These are phyloP conservation scores for Trichoderma reesei DNA, from an alignment of 495 filamentous ascomycete species.

Conservation along the genomic window DNA sequence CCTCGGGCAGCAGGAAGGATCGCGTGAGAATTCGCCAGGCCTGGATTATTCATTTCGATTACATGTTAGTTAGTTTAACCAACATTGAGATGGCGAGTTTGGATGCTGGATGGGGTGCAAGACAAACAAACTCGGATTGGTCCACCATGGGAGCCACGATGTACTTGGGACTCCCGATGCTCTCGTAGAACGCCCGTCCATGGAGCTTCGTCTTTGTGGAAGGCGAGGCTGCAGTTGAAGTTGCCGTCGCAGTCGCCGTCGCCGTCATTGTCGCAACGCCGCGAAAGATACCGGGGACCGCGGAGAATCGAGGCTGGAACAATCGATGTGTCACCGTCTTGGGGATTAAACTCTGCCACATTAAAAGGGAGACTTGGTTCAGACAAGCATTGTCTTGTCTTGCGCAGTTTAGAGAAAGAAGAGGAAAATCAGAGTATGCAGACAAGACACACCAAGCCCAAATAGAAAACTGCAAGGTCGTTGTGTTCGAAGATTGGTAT, in stretches of 20 bases:
- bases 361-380: neutral
- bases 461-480: no score
- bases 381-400: neutral
- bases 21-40: conserved; percentile 92
- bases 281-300: neutral
- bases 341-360: neutral
- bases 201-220: conserved; percentile 45
- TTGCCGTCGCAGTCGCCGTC: conserved; percentile 7
- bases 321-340: neutral
- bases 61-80: conserved; percentile 14
- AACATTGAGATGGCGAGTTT: neutral
- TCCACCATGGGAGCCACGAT: conserved; percentile 97
- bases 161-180: conserved; percentile 80
- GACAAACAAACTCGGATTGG: conserved; percentile 85
- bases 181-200: conserved; percentile 86
- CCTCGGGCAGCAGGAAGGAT: conserved; percentile 65
- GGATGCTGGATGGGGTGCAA: neutral
- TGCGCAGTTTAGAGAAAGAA: neutral
- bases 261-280: conserved; percentile 16
- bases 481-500: no score
- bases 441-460: no score
- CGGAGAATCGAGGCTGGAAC: neutral
- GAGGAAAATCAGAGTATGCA: no score
- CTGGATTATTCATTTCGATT: conserved; percentile 29
- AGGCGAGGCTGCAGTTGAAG: conserved; percentile 5